Evolutionary conservation across 495 filamentous ascomycete genomes (phyloP).

Genomic region (Amniculicola lignicola): DNA sequence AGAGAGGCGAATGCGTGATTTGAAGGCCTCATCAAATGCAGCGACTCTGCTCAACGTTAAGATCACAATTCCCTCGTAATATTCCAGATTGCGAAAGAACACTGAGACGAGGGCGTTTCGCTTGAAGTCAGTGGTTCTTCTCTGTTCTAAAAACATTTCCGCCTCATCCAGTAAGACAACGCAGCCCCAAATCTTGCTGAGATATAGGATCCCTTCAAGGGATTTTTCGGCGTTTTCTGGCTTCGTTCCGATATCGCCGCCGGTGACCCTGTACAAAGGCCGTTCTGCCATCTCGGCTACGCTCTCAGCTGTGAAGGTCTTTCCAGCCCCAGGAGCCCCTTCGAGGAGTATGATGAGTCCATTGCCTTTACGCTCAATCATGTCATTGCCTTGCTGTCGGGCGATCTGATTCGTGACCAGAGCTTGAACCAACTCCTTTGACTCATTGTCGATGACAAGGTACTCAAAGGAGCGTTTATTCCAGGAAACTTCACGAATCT

Average conservation of each 20-base stretch:
- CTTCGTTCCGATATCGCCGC: constrained; percentile 24
- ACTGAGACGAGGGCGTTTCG: constrained; percentile 54
- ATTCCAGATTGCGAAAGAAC: constrained; percentile 57
- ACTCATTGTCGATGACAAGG: not conserved
- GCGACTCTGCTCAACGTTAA: constrained; percentile 57
- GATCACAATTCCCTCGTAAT: constrained; percentile 57
- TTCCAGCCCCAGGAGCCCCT: constrained; percentile 20
- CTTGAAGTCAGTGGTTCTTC: constrained; percentile 42
- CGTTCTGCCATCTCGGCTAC: constrained; percentile 18
- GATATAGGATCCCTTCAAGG: constrained; percentile 37
- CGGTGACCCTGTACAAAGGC: constrained; percentile 22
- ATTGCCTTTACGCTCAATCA: constrained; percentile 43
- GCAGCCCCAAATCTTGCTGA: constrained; percentile 43
- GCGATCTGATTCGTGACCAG: not conserved
- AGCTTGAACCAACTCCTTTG: not conserved
- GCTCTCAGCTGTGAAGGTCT: constrained; percentile 28
- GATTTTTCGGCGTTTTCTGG: constrained; percentile 23
- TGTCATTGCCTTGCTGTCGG: constrained; percentile 29
- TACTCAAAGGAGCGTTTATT: not conserved
- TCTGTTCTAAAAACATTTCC: constrained; percentile 58
- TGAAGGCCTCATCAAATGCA: constrained; percentile 44
- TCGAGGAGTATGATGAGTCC: constrained; percentile 28
- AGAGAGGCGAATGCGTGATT: constrained; percentile 41
- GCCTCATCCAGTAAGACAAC: constrained; percentile 62
- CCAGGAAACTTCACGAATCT: not conserved